Base-by-base conservation (phyloP, 441 rosid species). In the Populus hybrid region DNA sequence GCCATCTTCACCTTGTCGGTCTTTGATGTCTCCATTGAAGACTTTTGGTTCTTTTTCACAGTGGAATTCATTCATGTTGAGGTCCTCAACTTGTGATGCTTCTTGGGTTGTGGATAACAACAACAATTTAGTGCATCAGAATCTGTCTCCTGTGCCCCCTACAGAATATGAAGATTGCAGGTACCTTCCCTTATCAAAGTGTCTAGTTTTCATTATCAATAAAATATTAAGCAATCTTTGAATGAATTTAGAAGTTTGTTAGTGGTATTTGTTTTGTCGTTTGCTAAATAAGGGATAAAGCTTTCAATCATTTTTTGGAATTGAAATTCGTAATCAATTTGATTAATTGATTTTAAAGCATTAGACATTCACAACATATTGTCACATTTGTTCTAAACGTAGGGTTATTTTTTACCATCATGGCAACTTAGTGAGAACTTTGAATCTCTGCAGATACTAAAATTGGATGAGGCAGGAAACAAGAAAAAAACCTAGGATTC, bases 31-130 rank as follows among this genome's bases (percentile, higher is more conserved):
- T 68, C 85, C 87, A 1, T 79, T 84, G 18, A 86, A 86, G 73
- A 86, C 82, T 36, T 84, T 81, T 67, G 88, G 86, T 59, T 83
- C 90, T 8, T 85, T 86, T 75, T 81, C 89, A 67, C 77, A 86
- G 81, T 88, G 87, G 70, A 87, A 73, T 40, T 82, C 89, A 30
- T 85, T 84, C 67, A 36, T 64, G 59, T 8, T 66, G 63, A 18
- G 71, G 26, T 40, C 63, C 28, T 50, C 20, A 28, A 66, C 18
- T 26, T 34, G 63, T 28, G 40, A 75, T 26, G 73, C 76, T 65
- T 82, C 88, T 83, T 76, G 40, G 32, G 69, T 30, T 70, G 82
- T 66, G 18, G 72, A 67, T 24, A 59, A 70, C 26, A 61, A 61
- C 26, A 61, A 9, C 14, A 61, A 23, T 23, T 23, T 10, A 63